These are phyloP conservation scores for Gossypium thurberi DNA, from an alignment of 345 rosid species.

Conservation along the genomic window DNA sequence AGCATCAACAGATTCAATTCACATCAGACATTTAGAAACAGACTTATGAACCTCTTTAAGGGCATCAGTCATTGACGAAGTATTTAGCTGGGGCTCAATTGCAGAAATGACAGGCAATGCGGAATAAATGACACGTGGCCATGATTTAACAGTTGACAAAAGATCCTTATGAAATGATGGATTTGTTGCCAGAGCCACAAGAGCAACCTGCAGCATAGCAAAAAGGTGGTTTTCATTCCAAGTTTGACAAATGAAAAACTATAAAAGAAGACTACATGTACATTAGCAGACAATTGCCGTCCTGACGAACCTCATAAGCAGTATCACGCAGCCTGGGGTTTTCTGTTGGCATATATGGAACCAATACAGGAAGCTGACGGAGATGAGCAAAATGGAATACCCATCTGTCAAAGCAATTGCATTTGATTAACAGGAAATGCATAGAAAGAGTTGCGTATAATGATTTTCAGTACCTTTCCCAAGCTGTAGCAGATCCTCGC, in stretches of 20 bases:
- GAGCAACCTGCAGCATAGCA: slow-evolving; percentile 64
- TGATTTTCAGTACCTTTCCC: slow-evolving; percentile 78
- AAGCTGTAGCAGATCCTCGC: slow-evolving; percentile 88
- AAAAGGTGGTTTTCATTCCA: slow-evolving; percentile 13
- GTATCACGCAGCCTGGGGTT: slow-evolving; percentile 93
- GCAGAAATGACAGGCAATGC: slow-evolving; percentile 89
- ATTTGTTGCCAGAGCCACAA: slow-evolving; percentile 96
- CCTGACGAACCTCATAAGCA: slow-evolving; percentile 76
- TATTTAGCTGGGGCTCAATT: slow-evolving; percentile 91
- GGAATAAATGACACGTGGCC: slow-evolving; percentile 86
- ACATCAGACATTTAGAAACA: slow-evolving; percentile 11
- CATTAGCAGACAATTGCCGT: background rate
- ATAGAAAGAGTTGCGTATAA: background rate
- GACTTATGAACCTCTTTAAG: slow-evolving; percentile 72
- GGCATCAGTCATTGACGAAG: slow-evolving; percentile 89
- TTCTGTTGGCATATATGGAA: slow-evolving; percentile 89
- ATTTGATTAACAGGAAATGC: slow-evolving; percentile 9
- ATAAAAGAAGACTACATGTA: background rate
- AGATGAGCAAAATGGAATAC: slow-evolving; percentile 99
- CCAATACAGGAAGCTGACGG: slow-evolving; percentile 93
- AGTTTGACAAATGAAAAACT: slow-evolving; percentile 10
- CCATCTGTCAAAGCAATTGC: slow-evolving; percentile 60
- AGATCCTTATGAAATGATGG: slow-evolving; percentile 75
- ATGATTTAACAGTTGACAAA: slow-evolving; percentile 80
- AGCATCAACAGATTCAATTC: slow-evolving; percentile 16